phyloP scores from a whole-genome alignment of 306 rosid genomes.

The Cucurbita maxima region DNA sequence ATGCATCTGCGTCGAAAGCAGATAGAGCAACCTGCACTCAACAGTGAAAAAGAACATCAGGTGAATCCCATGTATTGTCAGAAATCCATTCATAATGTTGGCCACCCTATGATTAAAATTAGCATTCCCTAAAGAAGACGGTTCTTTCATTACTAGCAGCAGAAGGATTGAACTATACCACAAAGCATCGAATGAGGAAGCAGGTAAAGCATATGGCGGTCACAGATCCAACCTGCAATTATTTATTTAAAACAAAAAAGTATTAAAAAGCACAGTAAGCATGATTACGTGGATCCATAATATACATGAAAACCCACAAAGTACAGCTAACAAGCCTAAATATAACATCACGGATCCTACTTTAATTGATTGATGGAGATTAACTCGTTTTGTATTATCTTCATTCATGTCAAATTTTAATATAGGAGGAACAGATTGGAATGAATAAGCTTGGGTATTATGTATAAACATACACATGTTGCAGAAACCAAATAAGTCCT shows the following conservation, averaged over 20 bases:
- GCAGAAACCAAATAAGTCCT: background rate
- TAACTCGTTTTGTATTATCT: background rate
- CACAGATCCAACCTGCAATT: slow-evolving; percentile 86
- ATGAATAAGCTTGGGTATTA: background rate
- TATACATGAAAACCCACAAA: background rate
- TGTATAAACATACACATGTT: background rate
- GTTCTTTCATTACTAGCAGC: background rate
- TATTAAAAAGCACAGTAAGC: background rate
- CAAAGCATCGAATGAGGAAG: slow-evolving; percentile 79
- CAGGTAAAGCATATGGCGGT: slow-evolving; percentile 95
- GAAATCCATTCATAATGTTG: background rate
- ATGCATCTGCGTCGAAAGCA: slow-evolving; percentile 56
- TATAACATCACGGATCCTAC: background rate
- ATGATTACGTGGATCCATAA: background rate
- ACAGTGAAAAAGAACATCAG: background rate
- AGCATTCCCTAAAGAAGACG: background rate
- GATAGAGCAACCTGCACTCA: slow-evolving; percentile 57
- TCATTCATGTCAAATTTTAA: background rate
- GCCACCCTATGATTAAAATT: background rate
- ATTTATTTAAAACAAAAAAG: background rate
- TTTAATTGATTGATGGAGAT: background rate
- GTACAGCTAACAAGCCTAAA: background rate
- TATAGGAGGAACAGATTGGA: background rate
- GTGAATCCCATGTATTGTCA: background rate
- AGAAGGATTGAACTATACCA: slow-evolving; percentile 39